Evolutionary conservation across 1,284 basidiomycete genomes (phyloP), one percentile per base, ranked within the genome.

Genomic region (Bothia castanella): DNA sequence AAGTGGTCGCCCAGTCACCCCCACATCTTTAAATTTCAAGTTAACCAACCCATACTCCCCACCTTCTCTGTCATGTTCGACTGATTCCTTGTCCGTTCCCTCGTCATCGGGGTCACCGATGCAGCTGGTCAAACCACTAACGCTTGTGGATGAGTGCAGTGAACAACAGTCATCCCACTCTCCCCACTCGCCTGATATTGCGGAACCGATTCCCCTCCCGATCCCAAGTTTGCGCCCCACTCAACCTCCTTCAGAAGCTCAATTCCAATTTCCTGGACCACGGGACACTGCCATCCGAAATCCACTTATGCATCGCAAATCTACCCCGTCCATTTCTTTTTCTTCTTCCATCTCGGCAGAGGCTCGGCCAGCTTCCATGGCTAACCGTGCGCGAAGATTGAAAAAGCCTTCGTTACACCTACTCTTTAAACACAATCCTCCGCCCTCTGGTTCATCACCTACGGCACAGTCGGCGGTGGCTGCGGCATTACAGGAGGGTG

Each of bases 371-470:
- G 60, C 61, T 47, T 68, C 65, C 23, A 31, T 69, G 21, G 53
- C 64, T 49, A 63, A 69, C 30, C 62, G 67, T 27, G 65, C 64
- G 17, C 67, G 48, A 51, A 70, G 78, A 56, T 40, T 73, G 50
- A 81, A 79, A 64, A 80, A 77, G 53, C 78, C 79, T 2, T 82
- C 80, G 5, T 59, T 82, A 49, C 76, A 76, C 48, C 61, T 79
- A 16, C 62, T 82, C 21, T 79, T 82, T 60, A 81, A 77, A 62
- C 72, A 72, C 38, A 74, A 77, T 13, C n/a, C n/a, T n/a, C 61
- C 69, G 2, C 74, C 75, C 17, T 55, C 74, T 6, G 55, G 72
- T 39, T 60, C 63, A 37, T 50, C 59, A 30, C 38, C 62, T 16
- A 21, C 34, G n/a, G 27, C 61, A 45, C 60, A 54, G 3, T 67